Evolutionary conservation across 2,329 filamentous ascomycete species (phyloP), one percentile per base, ranked within the genome.

Genomic region (Neurospora sp.): DNA sequence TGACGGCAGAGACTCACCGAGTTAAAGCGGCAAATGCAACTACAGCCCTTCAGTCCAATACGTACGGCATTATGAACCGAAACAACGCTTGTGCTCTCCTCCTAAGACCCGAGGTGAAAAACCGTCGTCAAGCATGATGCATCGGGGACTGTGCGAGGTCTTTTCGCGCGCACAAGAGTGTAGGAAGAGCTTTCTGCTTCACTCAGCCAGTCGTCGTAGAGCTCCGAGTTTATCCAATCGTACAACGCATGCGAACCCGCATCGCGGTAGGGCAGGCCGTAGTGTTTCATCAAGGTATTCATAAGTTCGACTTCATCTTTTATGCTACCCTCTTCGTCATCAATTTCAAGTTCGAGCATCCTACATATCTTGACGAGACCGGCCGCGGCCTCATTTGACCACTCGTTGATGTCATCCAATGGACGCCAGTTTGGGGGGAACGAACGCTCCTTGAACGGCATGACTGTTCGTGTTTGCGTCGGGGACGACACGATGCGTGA

Each of bases 361-460:
- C 1, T 52, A 15, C 46, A 52, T 23, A 15, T 1, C 11, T 3
- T 4, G 2, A 3, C 1, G 11, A 52, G 46, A 3, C 46, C 46
- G 19, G 2, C 5, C 2, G 0, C 0, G 10, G 6, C 6, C 11
- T 28, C 5, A 1, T 0, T 3, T 3, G 19, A 15, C 2, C 46
- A 52, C 11, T 15, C 0, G 3, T 52, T 19, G 3, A 15, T 52
- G 46, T 28, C 46, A 15, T 52, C 46, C 3, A 52, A 3, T 15
- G 46, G 11, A 9, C 19, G 46, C 46, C 46, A 52, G 1, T 7
- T 5, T 15, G 6, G 19, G 11, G 46, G 46, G 19, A 28, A 52
- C 19, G 46, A 52, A 23, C 46, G 46, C 46, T 52, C 46, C 46
- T 52, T 52, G 52, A 62, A 62, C 13, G 52, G 23, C 52, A 33